A percentile compares a stretch with the other conserved stretches of the same genome.
Conservation (phyloP, 2,329 filamentous ascomycete genomes). For the Cadophora gregata region DNA sequence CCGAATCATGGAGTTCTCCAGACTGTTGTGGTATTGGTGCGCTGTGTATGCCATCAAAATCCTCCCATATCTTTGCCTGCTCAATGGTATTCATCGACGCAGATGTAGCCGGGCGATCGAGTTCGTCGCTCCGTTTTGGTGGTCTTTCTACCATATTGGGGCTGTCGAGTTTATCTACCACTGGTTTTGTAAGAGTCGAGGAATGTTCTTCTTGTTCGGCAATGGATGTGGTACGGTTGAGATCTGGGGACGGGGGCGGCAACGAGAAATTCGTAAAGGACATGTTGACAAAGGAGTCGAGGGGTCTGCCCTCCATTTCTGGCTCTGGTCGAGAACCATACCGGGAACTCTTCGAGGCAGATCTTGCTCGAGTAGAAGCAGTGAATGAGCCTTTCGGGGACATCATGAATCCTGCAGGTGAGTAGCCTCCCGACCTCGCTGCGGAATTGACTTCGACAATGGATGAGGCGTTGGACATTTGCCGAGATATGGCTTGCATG, state of each 20-base stretch:
- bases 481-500: conserved; percentile 45
- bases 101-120: conserved; percentile 37
- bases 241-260: conserved; percentile 32
- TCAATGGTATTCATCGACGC: conserved; percentile 58
- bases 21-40: conserved; percentile 24
- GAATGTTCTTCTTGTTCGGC: conserved; percentile 40
- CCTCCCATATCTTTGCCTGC: conserved; percentile 72
- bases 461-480: conserved; percentile 59
- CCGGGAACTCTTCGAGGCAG: conserved; percentile 59
- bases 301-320: conserved; percentile 43
- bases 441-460: conserved; percentile 72
- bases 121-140: conserved; percentile 25
- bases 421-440: conserved; percentile 73
- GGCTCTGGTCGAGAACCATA: conserved; percentile 44
- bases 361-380: conserved; percentile 53
- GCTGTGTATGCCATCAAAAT: conserved; percentile 84
- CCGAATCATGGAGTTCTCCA: conserved; percentile 18
- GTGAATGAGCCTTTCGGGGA: conserved; percentile 68
- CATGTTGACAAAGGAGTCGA: conserved; percentile 43
- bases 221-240: conserved; percentile 36
- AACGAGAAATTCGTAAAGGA: conserved; percentile 30
- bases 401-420: conserved; percentile 70
- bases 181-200: conserved; percentile 36
- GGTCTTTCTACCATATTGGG: conserved; percentile 21
- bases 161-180: conserved; percentile 31